A percentile compares a stretch with the other conserved stretches of the same genome.
These are phyloP conservation scores for Arxiozyma heterogenica DNA, from an alignment of 1,139 yeast genomes.

Conservation along the genomic window DNA sequence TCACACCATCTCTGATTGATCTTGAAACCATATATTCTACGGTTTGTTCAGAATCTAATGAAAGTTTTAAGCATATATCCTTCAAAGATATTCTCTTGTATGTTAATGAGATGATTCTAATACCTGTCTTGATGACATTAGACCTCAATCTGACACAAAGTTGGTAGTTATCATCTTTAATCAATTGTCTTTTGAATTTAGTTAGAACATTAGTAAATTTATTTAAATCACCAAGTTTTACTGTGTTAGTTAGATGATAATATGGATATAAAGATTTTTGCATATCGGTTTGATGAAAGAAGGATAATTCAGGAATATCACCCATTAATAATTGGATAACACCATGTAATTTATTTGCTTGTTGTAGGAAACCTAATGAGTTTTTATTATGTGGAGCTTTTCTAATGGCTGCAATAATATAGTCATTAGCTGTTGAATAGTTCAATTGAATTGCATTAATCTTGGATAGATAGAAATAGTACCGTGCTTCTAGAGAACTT, in stretches of 20 bases:
- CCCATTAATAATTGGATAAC: conserved; percentile 92
- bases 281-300: conserved; percentile 57
- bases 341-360: conserved; percentile 81
- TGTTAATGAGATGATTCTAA: conserved; percentile 83
- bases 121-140: conserved; percentile 96
- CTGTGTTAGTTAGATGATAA: conserved; percentile 82
- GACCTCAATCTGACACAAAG: conserved; percentile 86
- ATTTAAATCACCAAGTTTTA: conserved; percentile 80
- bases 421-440: conserved; percentile 84
- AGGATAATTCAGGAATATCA: conserved; percentile 87
- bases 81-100: conserved; percentile 85
- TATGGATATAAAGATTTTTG: conserved; percentile 67
- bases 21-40: conserved; percentile 96
- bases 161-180: conserved; percentile 73
- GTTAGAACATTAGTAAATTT: conserved; percentile 68
- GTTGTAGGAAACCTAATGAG: conserved; percentile 81
- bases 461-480: conserved; percentile 79
- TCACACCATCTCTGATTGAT: conserved; percentile 95
- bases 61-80: conserved; percentile 84
- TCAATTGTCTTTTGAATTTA: conserved; percentile 53
- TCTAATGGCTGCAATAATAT: conserved; percentile 84
- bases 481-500: conserved; percentile 85
- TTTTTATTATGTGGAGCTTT: conserved; percentile 91
- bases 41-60: conserved; percentile 86
- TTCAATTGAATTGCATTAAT: conserved; percentile 89